These are phyloP conservation scores for Heterobasidion occidentale DNA, from an alignment of 1,284 basidiomycete species.

Conservation along the genomic window DNA sequence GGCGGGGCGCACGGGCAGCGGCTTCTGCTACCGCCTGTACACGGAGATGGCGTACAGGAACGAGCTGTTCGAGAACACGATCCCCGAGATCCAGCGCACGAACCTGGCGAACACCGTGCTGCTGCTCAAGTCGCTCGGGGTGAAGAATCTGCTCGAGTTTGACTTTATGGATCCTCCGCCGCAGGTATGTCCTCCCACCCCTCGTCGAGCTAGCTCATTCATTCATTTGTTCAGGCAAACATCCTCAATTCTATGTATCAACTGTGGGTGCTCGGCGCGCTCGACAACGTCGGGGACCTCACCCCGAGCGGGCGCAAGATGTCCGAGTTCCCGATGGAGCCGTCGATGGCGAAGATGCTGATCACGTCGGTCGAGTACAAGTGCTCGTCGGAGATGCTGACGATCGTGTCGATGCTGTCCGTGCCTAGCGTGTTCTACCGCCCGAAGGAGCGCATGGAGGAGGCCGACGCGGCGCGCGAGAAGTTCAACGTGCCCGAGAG, in stretches of 20 bases:
- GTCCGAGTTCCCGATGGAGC: slow-evolving; percentile 98
- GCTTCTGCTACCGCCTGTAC: slow-evolving; percentile 94
- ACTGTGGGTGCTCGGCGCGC: slow-evolving; percentile 95
- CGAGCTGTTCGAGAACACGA: slow-evolving; percentile 94
- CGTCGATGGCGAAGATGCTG: slow-evolving; percentile 97
- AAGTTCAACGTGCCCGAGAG: slow-evolving; percentile 99
- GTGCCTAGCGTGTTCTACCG: slow-evolving; percentile 97
- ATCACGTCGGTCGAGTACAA: slow-evolving; percentile 91
- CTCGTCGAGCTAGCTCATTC: slow-evolving; percentile 32
- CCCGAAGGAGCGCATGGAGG: slow-evolving; percentile 92
- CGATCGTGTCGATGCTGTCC: slow-evolving; percentile 97
- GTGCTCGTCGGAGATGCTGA: slow-evolving; percentile 94
- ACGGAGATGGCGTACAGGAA: slow-evolving; percentile 97
- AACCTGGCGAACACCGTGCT: slow-evolving; percentile 93
- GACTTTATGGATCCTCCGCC: slow-evolving; percentile 99
- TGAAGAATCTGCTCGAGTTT: slow-evolving; percentile 97
- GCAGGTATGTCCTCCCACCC: slow-evolving; percentile 40
- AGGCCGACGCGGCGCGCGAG: slow-evolving; percentile 93
- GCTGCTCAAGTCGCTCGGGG: slow-evolving; percentile 95
- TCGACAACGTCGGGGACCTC: slow-evolving; percentile 96
- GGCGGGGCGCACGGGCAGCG: slow-evolving; percentile 92
- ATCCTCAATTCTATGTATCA: slow-evolving; percentile 99
- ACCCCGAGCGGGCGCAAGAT: slow-evolving; percentile 92
- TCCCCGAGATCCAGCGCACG: slow-evolving; percentile 96
- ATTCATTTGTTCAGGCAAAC: slow-evolving; percentile 52